phyloP scores from a whole-genome alignment of 2,329 filamentous ascomycete genomes.

The Didymella glomerata region DNA sequence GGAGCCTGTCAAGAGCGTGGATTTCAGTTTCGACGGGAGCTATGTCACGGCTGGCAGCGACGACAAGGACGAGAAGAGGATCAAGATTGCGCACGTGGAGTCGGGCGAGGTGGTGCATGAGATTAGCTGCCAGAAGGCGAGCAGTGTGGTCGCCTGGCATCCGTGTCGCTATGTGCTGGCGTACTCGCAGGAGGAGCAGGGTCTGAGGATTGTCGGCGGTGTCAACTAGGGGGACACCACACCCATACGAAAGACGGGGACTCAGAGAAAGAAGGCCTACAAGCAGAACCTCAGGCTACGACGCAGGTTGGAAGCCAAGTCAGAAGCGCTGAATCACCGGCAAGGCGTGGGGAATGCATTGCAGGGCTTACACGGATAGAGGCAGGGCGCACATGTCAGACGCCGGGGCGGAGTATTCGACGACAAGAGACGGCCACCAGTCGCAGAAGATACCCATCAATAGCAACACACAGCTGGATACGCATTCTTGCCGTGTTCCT shows the following conservation, averaged over 20 bases:
- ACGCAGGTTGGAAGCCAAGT: not conserved
- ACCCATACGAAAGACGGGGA: not conserved
- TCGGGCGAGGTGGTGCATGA: slow-evolving; percentile 76
- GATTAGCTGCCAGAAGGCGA: slow-evolving; percentile 71
- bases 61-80: slow-evolving; percentile 74
- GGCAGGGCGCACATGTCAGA: not conserved
- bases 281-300: not conserved
- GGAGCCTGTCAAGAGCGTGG: slow-evolving; percentile 74
- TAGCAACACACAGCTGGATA: slow-evolving; percentile 8
- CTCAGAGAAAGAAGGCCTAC: not conserved
- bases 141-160: slow-evolving; percentile 77
- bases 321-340: not conserved
- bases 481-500: not conserved
- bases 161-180: slow-evolving; percentile 77
- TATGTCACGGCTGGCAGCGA: slow-evolving; percentile 79
- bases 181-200: slow-evolving; percentile 70
- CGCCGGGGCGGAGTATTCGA: not conserved
- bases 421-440: not conserved
- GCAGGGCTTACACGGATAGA: not conserved
- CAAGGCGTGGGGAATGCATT: not conserved
- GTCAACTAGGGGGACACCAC: slow-evolving; percentile 25
- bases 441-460: slow-evolving; percentile 21
- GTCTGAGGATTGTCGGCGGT: slow-evolving; percentile 72
- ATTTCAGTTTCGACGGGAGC: slow-evolving; percentile 80
- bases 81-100: slow-evolving; percentile 77